Percentiles rank a stretch among this genome's conserved stretches.
Conservation (phyloP, 768 basidiomycete genomes). For the Obba rivulosa region DNA sequence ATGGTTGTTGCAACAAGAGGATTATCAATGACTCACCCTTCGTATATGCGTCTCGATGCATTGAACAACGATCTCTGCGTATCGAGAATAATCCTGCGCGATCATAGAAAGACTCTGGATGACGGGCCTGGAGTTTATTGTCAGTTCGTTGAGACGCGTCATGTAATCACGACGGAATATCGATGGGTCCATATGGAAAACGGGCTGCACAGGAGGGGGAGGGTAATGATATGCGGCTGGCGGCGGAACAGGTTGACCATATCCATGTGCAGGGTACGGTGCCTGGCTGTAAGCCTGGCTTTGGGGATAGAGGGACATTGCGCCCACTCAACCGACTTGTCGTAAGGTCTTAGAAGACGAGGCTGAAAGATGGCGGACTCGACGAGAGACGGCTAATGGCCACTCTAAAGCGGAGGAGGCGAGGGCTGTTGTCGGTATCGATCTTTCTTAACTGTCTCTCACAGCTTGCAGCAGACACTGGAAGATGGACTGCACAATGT, state of each 20-base stretch:
- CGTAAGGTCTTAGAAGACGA: constrained; percentile 12
- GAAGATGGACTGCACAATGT: constrained; percentile 10
- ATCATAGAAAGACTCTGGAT: constrained; percentile 91
- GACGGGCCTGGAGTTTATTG: constrained; percentile 90
- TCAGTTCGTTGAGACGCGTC: constrained; percentile 70
- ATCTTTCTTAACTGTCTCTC: constrained; percentile 19
- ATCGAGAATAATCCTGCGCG: constrained; percentile 81
- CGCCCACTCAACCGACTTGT: constrained; percentile 5
- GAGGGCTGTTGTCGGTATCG: constrained; percentile 4
- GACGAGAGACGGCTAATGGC: not conserved
- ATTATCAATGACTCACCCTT: constrained; percentile 61
- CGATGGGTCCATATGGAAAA: constrained; percentile 56
- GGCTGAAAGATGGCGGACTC: not conserved
- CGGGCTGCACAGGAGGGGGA: constrained; percentile 41
- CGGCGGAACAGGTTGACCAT: constrained; percentile 28
- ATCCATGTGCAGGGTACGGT: constrained; percentile 41
- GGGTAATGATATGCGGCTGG: constrained; percentile 34
- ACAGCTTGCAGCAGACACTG: constrained; percentile 19
- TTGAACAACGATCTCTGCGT: constrained; percentile 73
- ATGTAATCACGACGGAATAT: constrained; percentile 77
- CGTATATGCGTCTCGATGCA: constrained; percentile 83
- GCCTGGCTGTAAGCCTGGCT: constrained; percentile 50
- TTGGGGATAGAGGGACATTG: constrained; percentile 43
- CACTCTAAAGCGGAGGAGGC: constrained; percentile 6
- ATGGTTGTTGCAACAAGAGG: not conserved